Evolutionary conservation across 2,329 filamentous ascomycete genomes (phyloP), one percentile per base, ranked within the genome.

Genomic region (Diaporthe sp.): DNA sequence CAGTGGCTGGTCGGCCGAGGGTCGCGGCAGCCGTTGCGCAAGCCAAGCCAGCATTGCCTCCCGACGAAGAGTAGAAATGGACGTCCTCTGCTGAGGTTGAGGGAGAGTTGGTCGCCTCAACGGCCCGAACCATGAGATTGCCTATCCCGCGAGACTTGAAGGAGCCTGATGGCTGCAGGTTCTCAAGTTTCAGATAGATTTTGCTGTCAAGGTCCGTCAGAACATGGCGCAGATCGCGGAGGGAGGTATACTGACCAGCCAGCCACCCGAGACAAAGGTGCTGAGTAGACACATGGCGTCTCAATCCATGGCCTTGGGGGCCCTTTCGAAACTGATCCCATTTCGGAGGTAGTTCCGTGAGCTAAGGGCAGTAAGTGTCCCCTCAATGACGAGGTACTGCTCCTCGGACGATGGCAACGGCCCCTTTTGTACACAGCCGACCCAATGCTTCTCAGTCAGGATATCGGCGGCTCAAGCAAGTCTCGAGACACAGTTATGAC

Each of bases 71-170:
- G 84, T 92, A 95, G 87, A 95, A 95, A 84, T 94, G 92, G 2
- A 88, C 85, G 8, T 82, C 78, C 31, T 82, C 79, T 2, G 80
- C 80, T 74, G 86, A 84, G 81, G 51, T 79, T 76, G 44, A 68
- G 55, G 73, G 62, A 44, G 28, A 68, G 78, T 68, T 46, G 79
- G 58, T 44, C 81, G 79, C 67, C 73, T 81, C 79, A 44, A 84
- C 78, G 82, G 83, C 86, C 77, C 87, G 86, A 71, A 92, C 87
- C 82, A 95, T 91, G 80, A 93, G 90, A 84, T 94, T 90, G 79
- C 94, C 94, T 79, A 96, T 91, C 73, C 93, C 94, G 79, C 91
- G 89, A 58, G 94, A 95, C 84, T 97, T 96, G 91, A 97, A 97
- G 22, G 94, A 95, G 77, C 94, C 94, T 10, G 93, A 93, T 10